These are phyloP conservation scores for Salix koriyanagi DNA, from an alignment of 345 rosid species.

Conservation along the genomic window DNA sequence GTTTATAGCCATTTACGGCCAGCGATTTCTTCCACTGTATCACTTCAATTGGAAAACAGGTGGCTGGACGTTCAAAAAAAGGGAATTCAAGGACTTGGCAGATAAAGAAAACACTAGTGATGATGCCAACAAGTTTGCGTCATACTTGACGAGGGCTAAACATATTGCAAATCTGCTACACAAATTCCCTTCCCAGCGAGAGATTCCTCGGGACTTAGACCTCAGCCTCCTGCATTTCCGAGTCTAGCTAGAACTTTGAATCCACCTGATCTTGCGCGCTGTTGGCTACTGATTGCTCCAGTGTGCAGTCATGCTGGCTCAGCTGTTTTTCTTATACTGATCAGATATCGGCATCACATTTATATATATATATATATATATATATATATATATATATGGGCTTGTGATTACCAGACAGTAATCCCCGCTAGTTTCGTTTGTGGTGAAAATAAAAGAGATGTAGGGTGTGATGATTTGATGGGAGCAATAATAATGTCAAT, in stretches of 20 bases:
- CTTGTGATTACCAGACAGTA: no score
- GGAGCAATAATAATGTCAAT: no score
- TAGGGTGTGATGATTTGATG: no score
- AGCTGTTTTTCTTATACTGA: no score
- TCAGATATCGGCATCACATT: no score
- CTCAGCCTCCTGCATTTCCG: conserved; percentile 20
- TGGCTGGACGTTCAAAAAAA: conserved; percentile 38
- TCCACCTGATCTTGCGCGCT: neutral
- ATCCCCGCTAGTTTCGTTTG: no score
- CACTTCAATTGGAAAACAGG: conserved; percentile 41
- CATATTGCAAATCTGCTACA: conserved; percentile 36
- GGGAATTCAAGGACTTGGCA: conserved; percentile 15
- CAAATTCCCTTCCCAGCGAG: conserved; percentile 29
- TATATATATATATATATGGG: no score
- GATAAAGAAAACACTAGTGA: neutral
- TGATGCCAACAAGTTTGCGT: neutral
- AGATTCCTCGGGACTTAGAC: conserved; percentile 16
- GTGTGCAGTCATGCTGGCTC: neutral
- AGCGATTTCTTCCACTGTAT: conserved; percentile 46
- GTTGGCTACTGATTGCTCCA: neutral
- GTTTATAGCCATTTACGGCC: conserved; percentile 44
- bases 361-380: no score
- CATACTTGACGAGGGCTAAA: conserved; percentile 28
- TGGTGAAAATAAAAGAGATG: no score
- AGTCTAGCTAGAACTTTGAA: conserved; percentile 23